Evolutionary conservation across 2,329 filamentous ascomycete genomes (phyloP), one percentile per base, ranked within the genome.

Genomic region (Colletotrichum scovillei): DNA sequence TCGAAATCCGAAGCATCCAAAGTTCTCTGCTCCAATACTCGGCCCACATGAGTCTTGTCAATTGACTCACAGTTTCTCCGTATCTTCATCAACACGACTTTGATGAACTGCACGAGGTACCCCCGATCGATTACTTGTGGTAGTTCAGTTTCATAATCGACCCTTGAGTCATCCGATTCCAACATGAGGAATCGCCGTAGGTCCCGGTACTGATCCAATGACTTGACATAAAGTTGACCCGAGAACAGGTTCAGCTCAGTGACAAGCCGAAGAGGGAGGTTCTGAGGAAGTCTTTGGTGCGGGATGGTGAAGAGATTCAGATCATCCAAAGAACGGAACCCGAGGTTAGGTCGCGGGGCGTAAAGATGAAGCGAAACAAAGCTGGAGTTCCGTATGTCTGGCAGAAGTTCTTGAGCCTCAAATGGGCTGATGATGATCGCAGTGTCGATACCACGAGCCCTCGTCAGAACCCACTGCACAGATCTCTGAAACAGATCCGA

Each of bases 231-330:
- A 0, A 94, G 83, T 67, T 93, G 91, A 0, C 92, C 93, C 0
- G 93, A 84, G 67, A 95, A 94, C 0, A 94, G 80, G 56, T 92
- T 92, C 0, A 94, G 84, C 69, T 89, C 84, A 0, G 19, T 46
- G 42, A 46, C 42, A 0, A 28, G 4, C 2, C 46, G 28, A 6
- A 30, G 19, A 0, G 16, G 32, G 11, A 22, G 1, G 1, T 42
- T 62, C 0, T n/a, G 42, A n/a, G 7, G 2, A 0, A 11, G 3
- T 4, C n/a, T 0, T 0, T 16, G 42, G 0, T 1, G 7, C 0
- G 85, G 83, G 1, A 86, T 68, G 1, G 79, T 83, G 76, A 84
- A 88, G 1, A 90, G 80, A 1, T 80, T 71, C 0, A 92, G 80
- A 0, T 77, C 63, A 58, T 91, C 87, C 0, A 91, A 78, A 2